These are phyloP conservation scores for Auxenochlorella pyrenoidosa DNA, from an alignment of 139 green algal species.

Conservation along the genomic window DNA sequence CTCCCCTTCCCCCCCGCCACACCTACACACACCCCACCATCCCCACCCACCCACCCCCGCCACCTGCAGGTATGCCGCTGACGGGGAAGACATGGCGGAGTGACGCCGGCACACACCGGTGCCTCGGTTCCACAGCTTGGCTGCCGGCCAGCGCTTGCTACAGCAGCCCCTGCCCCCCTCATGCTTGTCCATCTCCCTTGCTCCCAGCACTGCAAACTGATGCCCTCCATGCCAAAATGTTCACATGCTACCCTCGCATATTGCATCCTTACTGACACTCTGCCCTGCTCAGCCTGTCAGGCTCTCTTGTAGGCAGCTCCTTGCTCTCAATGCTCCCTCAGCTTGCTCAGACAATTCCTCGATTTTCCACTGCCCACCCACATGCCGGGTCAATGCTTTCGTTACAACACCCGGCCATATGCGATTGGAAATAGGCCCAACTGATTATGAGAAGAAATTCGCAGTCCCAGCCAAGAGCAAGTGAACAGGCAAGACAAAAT, in stretches of 20 bases:
- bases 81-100: slow-evolving; percentile 9
- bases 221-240: background rate
- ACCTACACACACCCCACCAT: no score
- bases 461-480: background rate
- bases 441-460: no score
- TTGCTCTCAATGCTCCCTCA: background rate
- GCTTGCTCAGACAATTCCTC: no score
- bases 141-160: no score
- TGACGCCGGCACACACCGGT: background rate
- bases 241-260: no score
- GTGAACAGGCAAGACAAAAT: background rate
- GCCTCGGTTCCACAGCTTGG: no score
- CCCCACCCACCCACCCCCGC: background rate
- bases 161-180: background rate
- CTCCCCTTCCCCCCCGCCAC: no score
- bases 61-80: background rate
- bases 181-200: background rate
- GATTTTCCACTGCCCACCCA: no score
- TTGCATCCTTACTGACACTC: background rate
- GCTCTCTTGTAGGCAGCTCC: background rate
- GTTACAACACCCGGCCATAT: no score
- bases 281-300: background rate
- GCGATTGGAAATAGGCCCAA: no score
- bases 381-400: no score
- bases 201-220: background rate